A percentile compares a stretch with the other conserved stretches of the same genome.
Evolutionary conservation across 441 rosid genomes (phyloP).

Genomic region (Codiaeum variegatum): DNA sequence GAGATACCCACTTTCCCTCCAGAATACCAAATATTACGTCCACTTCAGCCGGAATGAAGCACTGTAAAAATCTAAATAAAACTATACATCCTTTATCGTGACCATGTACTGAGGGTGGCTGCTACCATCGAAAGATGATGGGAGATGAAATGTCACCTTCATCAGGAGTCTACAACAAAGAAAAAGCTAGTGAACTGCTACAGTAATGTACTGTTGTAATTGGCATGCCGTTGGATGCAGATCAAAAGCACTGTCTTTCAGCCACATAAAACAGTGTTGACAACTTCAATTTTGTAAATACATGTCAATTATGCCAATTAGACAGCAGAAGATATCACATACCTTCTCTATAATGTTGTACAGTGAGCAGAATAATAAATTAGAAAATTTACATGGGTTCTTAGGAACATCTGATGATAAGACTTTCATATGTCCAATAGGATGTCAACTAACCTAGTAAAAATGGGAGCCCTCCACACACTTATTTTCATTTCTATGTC

Average conservation of each 20-base stretch:
- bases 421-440: neutral
- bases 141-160: neutral
- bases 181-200: neutral
- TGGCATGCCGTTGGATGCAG: neutral
- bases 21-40: neutral
- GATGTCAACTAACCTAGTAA: neutral
- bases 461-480: neutral
- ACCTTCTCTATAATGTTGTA: neutral
- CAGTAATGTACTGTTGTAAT: neutral
- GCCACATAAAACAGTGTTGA: neutral
- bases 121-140: neutral
- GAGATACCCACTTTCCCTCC: neutral
- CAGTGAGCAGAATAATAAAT: neutral
- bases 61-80: neutral
- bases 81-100: neutral
- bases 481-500: neutral
- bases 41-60: neutral
- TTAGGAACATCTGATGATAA: neutral
- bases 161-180: constrained; percentile 2
- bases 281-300: neutral
- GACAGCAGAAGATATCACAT: neutral
- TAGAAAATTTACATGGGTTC: neutral
- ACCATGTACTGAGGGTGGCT: neutral
- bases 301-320: neutral
- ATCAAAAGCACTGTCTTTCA: neutral